Evolutionary conservation across 2,329 filamentous ascomycete species (phyloP).

Genomic region (Phaeosphaeriaceae sp.): DNA sequence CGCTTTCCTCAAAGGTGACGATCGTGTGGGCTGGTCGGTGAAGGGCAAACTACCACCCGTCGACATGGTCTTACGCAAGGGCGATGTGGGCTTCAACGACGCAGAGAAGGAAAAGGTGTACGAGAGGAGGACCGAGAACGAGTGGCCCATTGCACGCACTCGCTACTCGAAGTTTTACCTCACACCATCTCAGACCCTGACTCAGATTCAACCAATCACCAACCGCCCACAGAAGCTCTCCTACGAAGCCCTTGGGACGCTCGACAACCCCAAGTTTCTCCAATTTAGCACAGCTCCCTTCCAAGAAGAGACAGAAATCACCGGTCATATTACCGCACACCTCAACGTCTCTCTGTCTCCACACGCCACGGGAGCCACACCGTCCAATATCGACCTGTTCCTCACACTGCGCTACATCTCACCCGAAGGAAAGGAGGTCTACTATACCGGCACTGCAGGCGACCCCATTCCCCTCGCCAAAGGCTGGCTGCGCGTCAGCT

Average conservation of each 20-base stretch:
- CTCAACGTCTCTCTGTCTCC: constrained; percentile 65
- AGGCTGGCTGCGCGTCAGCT: constrained; percentile 67
- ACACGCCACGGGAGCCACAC: constrained; percentile 48
- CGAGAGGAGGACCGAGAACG: constrained; percentile 62
- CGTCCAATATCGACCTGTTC: constrained; percentile 69
- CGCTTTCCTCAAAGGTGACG: constrained; percentile 73
- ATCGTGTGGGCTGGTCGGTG: constrained; percentile 66
- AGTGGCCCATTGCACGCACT: constrained; percentile 73
- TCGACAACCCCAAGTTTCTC: constrained; percentile 62
- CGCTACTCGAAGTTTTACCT: constrained; percentile 69
- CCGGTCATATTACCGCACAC: constrained; percentile 70
- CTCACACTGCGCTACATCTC: constrained; percentile 66
- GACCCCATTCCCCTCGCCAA: constrained; percentile 69
- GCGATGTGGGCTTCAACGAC: constrained; percentile 72
- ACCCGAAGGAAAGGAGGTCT: constrained; percentile 62
- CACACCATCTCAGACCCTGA: constrained; percentile 55
- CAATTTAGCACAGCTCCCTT: constrained; percentile 67
- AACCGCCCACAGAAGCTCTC: constrained; percentile 54
- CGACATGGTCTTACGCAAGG: constrained; percentile 67
- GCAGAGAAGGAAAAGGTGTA: constrained; percentile 66
- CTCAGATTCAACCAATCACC: constrained; percentile 35
- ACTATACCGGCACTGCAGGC: constrained; percentile 71
- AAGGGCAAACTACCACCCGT: constrained; percentile 67
- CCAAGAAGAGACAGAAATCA: constrained; percentile 71
- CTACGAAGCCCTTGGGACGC: constrained; percentile 66